Base-by-base conservation (phyloP, 345 rosid genomes). In the Pistacia integerrima region DNA sequence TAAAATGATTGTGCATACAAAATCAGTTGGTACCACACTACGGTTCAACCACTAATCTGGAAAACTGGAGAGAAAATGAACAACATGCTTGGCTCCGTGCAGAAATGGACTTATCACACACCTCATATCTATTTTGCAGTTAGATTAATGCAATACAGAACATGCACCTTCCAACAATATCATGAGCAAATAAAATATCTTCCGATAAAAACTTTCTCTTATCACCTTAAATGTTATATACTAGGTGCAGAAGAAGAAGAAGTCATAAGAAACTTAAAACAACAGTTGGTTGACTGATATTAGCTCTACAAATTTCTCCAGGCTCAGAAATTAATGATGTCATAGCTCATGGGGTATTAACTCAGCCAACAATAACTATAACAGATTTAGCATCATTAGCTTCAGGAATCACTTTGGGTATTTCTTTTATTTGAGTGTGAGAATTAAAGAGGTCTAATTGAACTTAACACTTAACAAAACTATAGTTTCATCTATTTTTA, bases 371-470 rank as follows among this genome's bases (percentile, higher is more conserved):
- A 11, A 38, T 38, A 11, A 54, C 11, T 71, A 58, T 57, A 22
- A 41, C 62, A 58, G 66, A 14, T 72, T 72, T 41, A 38, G 20
- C 36, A 72, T 20, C 64, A 58, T 22, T 54, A 58, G 25, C 75
- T 41, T 41, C 2, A 4, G 36, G 25, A 41, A 41, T 72, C 55
- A 59, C 20, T 72, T 69, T 38, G 44, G 56, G 38, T 22, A 36
- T 52, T 52, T 49, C 65, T 25, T 58, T 25, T 8, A 71, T 14
- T 58, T 52, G 60, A 41, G 44, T 52, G 60, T 17, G 36, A 25
- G 65, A 71, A 44, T 14, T 41, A 12, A 22, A 41, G 54, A 71
- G 12, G 55, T 22, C 36, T n/a, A n/a, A 11, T 38, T 4, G 14
- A 30, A 57, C 54, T 71, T 44, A 41, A 54, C 0, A 8, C 22